phyloP scores from a whole-genome alignment of 768 basidiomycete genomes.

The Chiua virens region DNA sequence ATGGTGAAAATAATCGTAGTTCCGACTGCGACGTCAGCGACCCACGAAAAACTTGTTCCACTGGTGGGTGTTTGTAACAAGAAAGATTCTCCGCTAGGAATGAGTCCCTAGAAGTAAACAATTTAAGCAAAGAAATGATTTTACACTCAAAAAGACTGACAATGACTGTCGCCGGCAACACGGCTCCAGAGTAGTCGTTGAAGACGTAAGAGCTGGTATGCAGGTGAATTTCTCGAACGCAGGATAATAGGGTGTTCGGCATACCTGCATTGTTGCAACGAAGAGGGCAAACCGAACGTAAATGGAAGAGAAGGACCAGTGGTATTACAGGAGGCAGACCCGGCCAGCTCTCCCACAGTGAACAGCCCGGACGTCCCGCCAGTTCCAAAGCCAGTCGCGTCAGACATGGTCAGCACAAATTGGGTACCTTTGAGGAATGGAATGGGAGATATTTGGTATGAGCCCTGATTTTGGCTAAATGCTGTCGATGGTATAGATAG shows the following conservation, averaged over 20 bases:
- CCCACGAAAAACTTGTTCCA: conserved; percentile 50
- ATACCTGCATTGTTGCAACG: conserved; percentile 64
- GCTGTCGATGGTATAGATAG: conserved; percentile 55
- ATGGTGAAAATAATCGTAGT: conserved; percentile 59
- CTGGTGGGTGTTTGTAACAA: conserved; percentile 40
- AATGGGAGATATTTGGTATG: conserved; percentile 46
- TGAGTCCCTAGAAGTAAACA: conserved; percentile 44
- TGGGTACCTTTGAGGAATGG: conserved; percentile 38
- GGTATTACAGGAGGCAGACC: conserved; percentile 47
- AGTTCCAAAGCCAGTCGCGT: conserved; percentile 64
- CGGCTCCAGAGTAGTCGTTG: conserved; percentile 43
- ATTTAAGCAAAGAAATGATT: not conserved
- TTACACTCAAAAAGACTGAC: conserved; percentile 34
- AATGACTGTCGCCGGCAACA: conserved; percentile 53
- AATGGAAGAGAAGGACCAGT: conserved; percentile 45
- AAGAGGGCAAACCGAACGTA: conserved; percentile 47
- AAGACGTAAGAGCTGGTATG: conserved; percentile 46
- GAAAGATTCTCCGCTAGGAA: conserved; percentile 61
- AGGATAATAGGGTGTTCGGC: conserved; percentile 6
- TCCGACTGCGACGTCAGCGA: conserved; percentile 53
- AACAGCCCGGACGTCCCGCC: conserved; percentile 58
- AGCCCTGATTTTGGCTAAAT: conserved; percentile 53
- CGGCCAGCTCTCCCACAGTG: conserved; percentile 46
- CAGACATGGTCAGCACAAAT: conserved; percentile 67
- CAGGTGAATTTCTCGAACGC: conserved; percentile 3